Evolutionary conservation across 768 basidiomycete species (phyloP), one percentile per base, ranked within the genome.

Genomic region (Fomitopsis serialis): DNA sequence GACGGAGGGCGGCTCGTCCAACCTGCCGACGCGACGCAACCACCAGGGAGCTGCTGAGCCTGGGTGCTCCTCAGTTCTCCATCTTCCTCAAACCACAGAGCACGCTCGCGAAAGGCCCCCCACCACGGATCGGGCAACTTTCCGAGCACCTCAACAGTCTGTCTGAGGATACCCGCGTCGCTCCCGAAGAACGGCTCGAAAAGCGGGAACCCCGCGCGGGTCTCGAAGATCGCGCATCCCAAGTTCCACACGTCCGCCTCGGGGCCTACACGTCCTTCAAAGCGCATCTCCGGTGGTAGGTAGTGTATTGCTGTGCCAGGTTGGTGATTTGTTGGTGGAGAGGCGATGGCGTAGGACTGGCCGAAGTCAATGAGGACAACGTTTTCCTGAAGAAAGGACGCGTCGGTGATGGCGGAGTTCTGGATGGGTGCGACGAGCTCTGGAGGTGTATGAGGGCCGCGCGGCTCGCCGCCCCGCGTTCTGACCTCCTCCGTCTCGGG

Each of bases 81-180:
- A 40, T 66, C 59, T 52, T 70, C 72, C 19, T 74, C 65, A 52
- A 75, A 75, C 72, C 70, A 74, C 21, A 53, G 44, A 6, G 22
- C 13, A 21, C 66, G 66, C 6, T 63, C 46, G 50, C 66, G 61
- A 43, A 66, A 76, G 7, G 63, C 44, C 34, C 42, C 55, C 74
- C 74, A 75, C 75, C 71, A 74, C 4, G 72, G 72, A 12, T 73
- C 70, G 9, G 74, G 75, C 13, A 74, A 63, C 55, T 59, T 53
- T n/a, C 74, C 75, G 2, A 76, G 66, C 21, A 61, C 71, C 58
- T 64, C 61, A 21, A 75, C 67, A 6, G 51, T 70, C 61, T 74
- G 60, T 52, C 52, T 69, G 54, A 72, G 66, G 24, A 74, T 61
- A 13, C 61, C 57, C 2, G 32, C 49, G 37, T 67, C 63, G 51